A percentile compares a stretch with the other conserved stretches of the same genome.
phyloP scores from a whole-genome alignment of 768 basidiomycete genomes.

The Xerocomus potaroensis region DNA sequence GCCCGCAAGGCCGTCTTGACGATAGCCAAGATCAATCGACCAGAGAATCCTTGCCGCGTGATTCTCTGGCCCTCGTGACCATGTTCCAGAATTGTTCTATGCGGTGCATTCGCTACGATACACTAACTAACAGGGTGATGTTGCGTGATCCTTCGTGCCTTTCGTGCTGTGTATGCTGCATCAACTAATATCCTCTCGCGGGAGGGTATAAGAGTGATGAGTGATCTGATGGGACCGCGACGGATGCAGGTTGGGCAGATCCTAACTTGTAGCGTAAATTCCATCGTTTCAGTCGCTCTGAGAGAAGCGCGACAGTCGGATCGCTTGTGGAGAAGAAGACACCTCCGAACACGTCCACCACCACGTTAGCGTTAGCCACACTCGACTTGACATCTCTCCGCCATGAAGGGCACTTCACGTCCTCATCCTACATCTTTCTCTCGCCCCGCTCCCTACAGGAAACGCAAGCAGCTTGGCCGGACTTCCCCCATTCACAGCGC shows the following conservation, averaged over 20 bases:
- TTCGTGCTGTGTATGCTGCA: no score
- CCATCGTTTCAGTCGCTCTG: neutral
- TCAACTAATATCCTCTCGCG: no score
- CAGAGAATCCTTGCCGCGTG: no score
- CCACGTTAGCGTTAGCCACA: constrained; percentile 14
- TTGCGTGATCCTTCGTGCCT: no score
- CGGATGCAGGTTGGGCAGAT: neutral
- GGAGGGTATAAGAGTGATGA: no score
- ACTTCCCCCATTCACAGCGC: constrained; percentile 8
- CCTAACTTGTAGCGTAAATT: neutral
- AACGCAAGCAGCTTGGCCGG: constrained; percentile 2
- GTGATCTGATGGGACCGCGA: neutral
- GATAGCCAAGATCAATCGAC: no score
- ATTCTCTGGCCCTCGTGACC: no score
- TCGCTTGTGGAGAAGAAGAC: constrained; percentile 1
- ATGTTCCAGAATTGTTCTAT: no score
- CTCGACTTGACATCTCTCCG: constrained; percentile 5
- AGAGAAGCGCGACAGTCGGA: constrained; percentile 9
- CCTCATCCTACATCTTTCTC: constrained; percentile 8
- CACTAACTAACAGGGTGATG: no score
- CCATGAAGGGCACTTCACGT: constrained; percentile 26
- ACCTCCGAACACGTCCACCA: no score
- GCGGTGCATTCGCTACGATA: no score
- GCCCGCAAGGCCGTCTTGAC: no score
- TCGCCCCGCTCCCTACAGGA: constrained; percentile 19